Base-by-base conservation (phyloP, 768 basidiomycete genomes). In the Agrocybe pediades region DNA sequence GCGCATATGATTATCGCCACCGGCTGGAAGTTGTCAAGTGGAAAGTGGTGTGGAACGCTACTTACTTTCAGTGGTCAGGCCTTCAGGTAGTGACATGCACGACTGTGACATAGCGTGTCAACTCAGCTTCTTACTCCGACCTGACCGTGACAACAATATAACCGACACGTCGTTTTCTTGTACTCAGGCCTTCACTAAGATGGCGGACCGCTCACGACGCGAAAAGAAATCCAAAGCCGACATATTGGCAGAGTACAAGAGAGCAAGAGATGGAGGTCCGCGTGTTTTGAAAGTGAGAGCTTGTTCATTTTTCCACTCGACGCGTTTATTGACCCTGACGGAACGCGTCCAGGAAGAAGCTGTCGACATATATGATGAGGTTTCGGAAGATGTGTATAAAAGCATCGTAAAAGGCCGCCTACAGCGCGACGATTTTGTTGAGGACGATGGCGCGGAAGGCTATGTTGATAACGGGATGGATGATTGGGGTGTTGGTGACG, bases 381-480 rank as follows among this genome's bases (percentile, higher is more conserved):
- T 98, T 15, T 82, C 87, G 0, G 95, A 97, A 51, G 91, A 91
- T 9, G 87, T 94, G 61, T 99, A 98, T 69, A 83, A 81, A 60
- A 76, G 79, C 17, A 89, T 99, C 51, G 97, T 99, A 4, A 82
- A 81, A 51, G 85, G 86, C 1, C 80, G 97, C 16, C 78, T 97
- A 6, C 86, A 90, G 54, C 75, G 77, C 60, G 94, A 98, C 59
- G 97, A 99, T 68, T 99, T 99, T 57, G 92, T 98, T 17, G 87
- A 90, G 30, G 97, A 98, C 64, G 97, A 98, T 72, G 94, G 94
- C 23, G 82, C 88, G 0, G 81, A 77, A 13, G 97, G 93, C 5
- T 98, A 99, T 63, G 86, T 88, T 68, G 97, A 99, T 74, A 92
- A 97, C 65, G 97, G 97, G 4, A 87, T 94, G 86, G 97, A 98